Evolutionary conservation across 805 yeast genomes (phyloP), one percentile per base, ranked within the genome.

Genomic region (Lipomyces kockii): DNA sequence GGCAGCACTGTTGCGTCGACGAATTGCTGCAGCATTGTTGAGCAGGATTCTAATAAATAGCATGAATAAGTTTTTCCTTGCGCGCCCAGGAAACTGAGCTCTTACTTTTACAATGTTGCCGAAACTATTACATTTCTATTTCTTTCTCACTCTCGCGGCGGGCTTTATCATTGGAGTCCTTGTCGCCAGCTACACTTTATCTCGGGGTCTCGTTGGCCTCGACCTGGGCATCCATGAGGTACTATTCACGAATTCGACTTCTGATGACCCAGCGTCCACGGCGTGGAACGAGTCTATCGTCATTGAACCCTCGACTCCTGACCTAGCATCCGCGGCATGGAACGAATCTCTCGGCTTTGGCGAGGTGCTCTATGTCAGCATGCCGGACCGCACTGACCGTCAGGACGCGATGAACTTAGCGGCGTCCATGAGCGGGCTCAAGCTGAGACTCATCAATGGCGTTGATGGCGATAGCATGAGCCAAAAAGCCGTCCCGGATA

Each of bases 321-420:
- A 25, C 27, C 43, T 61, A 37, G 63, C 63, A 20, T 25, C 35
- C 29, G n/a, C 1, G 27, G 61, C 63, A 4, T 32, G 25, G 51
- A 66, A 66, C 59, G 56, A 56, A 7, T 51, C 69, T 37, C 62
- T 66, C 29, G 69, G 66, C 14, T 66, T 66, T 29, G 69, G 69
- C 43, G 63, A 43, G 49, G 51, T 65, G 11, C 60, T 62, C 22
- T 62, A 62, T 34, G 53, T 65, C 32, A 55, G 62, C 59, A 62
- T 65, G 69, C 69, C 69, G 29, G 39, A 57, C 17, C 60, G 69
- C 17, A 52, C 66, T 22, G 69, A 65, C 22, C 61, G 69, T 17
- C 66, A 53, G 68, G 8, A 52, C 54, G n/a, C 62, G 49, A 25
- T 65, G 62, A 59, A n/a, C 39, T 34, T 27, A 51, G 59, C 62